These are phyloP conservation scores for Acer saccharum DNA, from an alignment of 345 rosid species.

Conservation along the genomic window DNA sequence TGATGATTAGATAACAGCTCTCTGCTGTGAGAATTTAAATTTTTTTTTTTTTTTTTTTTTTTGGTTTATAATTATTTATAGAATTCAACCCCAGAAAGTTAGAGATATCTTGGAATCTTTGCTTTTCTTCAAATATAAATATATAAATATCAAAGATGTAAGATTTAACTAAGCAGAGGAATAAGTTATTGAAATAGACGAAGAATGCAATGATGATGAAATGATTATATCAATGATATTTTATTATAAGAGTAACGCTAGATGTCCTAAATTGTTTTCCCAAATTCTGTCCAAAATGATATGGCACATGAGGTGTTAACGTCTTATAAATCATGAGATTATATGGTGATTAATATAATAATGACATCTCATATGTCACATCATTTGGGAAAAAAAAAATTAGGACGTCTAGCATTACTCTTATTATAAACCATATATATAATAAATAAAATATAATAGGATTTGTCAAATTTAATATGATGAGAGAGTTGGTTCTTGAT, in stretches of 20 bases:
- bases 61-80: neutral
- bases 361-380: no score
- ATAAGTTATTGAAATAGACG: neutral
- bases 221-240: slow-evolving; percentile 4
- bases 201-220: slow-evolving; percentile 8
- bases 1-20: slow-evolving; percentile 10
- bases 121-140: slow-evolving; percentile 4
- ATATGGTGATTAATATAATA: no score
- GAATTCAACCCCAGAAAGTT: neutral
- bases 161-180: neutral
- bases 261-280: no score
- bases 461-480: neutral
- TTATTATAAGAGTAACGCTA: no score
- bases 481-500: neutral
- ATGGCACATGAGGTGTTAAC: no score
- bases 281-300: no score
- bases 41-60: neutral
- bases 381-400: no score
- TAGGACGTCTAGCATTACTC: no score
- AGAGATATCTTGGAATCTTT: slow-evolving; percentile 18
- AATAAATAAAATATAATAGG: neutral
- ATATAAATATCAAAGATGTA: neutral
- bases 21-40: slow-evolving; percentile 13
- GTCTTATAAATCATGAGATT: no score
- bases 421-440: no score